These are phyloP conservation scores for Nitzschia palea DNA, from an alignment of 108 stramenopile species.

Conservation along the genomic window DNA sequence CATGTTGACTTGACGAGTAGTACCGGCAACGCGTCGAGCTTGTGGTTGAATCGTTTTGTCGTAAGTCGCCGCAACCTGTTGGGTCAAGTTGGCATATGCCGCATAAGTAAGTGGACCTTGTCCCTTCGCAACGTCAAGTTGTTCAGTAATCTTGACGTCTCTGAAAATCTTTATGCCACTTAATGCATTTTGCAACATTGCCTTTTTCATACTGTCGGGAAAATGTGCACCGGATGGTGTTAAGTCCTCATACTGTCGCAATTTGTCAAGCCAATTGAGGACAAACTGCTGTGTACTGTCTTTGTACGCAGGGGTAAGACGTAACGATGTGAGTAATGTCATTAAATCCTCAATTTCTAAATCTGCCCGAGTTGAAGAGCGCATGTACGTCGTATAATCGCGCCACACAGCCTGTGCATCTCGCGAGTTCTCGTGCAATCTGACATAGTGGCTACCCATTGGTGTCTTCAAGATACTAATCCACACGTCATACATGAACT, in stretches of 20 bases:
- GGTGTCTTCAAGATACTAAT: constrained; percentile 9
- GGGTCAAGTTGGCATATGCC: not conserved
- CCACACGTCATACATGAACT: constrained; percentile 2
- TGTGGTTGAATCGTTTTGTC: not conserved
- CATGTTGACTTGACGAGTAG: too few species aligned
- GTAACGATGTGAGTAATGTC: not conserved
- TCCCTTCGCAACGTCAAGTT: not conserved
- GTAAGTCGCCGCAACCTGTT: not conserved
- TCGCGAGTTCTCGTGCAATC: not conserved
- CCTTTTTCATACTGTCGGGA: not conserved
- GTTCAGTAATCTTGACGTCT: not conserved
- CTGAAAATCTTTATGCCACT: not conserved
- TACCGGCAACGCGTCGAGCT: too few species aligned
- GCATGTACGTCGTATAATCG: not conserved
- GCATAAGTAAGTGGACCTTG: not conserved
- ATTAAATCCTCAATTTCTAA: not conserved
- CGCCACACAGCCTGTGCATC: constrained; percentile 22
- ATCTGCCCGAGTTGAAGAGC: constrained; percentile 4
- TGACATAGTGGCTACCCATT: constrained; percentile 4
- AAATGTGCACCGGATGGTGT: not conserved
- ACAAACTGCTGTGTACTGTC: constrained; percentile 9
- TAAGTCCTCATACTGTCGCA: constrained; percentile 1
- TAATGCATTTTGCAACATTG: not conserved
- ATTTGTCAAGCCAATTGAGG: constrained; percentile 12
- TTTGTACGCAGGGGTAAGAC: not conserved